These are phyloP conservation scores for Xylaria castorea DNA, from an alignment of 495 filamentous ascomycete genomes.

Conservation along the genomic window DNA sequence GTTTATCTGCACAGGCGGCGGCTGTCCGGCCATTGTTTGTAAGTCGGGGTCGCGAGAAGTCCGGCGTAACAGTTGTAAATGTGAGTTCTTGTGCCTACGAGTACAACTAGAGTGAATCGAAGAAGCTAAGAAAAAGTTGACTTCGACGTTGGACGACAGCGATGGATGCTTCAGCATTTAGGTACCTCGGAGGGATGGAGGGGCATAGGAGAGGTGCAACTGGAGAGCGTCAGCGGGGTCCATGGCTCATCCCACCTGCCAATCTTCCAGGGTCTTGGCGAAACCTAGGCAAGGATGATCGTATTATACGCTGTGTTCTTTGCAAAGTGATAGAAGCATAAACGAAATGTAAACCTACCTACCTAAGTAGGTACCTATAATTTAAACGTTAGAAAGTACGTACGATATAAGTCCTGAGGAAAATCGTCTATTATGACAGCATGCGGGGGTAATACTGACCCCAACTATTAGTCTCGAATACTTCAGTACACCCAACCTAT, in stretches of 20 bases:
- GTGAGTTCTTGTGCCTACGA: neutral
- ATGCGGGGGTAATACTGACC: no score
- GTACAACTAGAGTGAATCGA: neutral
- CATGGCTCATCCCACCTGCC: neutral
- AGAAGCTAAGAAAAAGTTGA: neutral
- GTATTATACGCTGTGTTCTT: no score
- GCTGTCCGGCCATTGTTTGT: slow-evolving; percentile 11
- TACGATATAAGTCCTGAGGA: no score
- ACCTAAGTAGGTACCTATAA: no score
- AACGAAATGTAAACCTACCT: no score
- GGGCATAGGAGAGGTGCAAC: neutral
- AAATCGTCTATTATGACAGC: no score
- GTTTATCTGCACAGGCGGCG: neutral
- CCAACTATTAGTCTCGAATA: no score
- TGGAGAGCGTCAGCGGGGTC: neutral
- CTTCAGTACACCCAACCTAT: no score
- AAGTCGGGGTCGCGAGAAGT: neutral
- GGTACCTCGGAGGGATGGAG: neutral
- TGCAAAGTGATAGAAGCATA: no score
- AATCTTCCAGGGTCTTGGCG: neutral
- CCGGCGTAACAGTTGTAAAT: neutral
- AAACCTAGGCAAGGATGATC: no score
- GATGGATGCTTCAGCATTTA: neutral
- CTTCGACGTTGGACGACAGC: neutral
- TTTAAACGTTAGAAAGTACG: no score